Base-by-base conservation (phyloP, 2,329 filamentous ascomycete species). In the Aspergillus jensenii region DNA sequence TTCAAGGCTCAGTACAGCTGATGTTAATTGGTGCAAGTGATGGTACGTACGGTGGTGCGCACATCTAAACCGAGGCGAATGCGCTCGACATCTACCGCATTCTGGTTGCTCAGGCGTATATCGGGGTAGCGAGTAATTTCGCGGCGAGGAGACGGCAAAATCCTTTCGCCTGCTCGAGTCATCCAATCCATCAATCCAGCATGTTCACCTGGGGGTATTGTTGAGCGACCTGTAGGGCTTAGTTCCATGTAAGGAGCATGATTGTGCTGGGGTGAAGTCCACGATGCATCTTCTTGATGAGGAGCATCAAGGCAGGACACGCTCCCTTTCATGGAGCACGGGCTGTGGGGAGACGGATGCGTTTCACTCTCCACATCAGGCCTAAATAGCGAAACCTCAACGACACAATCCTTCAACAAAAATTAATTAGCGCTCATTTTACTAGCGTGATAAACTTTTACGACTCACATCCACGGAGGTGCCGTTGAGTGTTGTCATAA, bases 61-160 rank as follows among this genome's bases (percentile, higher is more conserved):
- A 91, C 88, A 70, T 92, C 89, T 46, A 84, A 83, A 9, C 89
- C 89, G 15, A 85, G 64, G 23, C 74, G 72, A 58, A 80, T 79
- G n/a, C 75, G 71, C 48, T 75, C 71, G 23, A 75, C 68, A 59
- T 79, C 76, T 37, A 80, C 77, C 40, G 74, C 67, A 58, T 80
- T 79, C 60, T 79, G 77, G 52, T 75, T 76, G 43, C 62, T 71
- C 35, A 66, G 56, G 17, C 72, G 69, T 46, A 66, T 51, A 48
- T 74, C 71, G 33, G 65, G 55, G 48, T 67, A 68, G 11, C 65
- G 68, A 45, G 56, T 54, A 33, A 65, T 50, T 31, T 70, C 69
- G 53, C 65, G 67, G 21, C 67, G 69, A 19, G 71, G 67, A 27
- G 71, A 67, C 46, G 65, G 65, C 46, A 68, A 61, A 39, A 70